These are phyloP conservation scores for Citrus mangshanensis DNA, from an alignment of 345 rosid species.

Conservation along the genomic window DNA sequence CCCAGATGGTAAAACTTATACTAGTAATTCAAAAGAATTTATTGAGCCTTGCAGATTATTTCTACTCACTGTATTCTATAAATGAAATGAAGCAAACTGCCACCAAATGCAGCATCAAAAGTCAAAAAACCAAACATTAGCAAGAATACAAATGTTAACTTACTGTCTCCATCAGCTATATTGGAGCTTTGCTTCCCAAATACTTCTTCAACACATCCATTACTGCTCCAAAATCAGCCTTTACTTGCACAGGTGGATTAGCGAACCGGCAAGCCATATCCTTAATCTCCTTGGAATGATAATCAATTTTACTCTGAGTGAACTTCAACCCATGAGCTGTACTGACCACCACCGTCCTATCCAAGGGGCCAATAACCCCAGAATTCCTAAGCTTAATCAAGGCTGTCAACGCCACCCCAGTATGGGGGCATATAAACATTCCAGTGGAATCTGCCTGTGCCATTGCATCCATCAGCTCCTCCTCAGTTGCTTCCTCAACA, in stretches of 20 bases:
- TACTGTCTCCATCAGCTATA: conserved; percentile 11
- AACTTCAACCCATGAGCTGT: conserved; percentile 95
- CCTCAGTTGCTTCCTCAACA: conserved; percentile 89
- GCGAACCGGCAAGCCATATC: conserved; percentile 82
- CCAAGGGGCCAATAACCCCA: conserved; percentile 65
- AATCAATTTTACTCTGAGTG: conserved; percentile 77
- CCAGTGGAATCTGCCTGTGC: conserved; percentile 92
- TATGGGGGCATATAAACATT: conserved; percentile 93
- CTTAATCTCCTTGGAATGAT: conserved; percentile 65
- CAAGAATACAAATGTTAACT: conserved; percentile 13
- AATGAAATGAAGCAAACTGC: background rate
- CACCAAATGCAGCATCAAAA: background rate
- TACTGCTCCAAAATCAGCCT: conserved; percentile 77
- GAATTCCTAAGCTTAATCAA: conserved; percentile 72
- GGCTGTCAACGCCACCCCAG: conserved; percentile 88
- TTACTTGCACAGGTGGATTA: conserved; percentile 74
- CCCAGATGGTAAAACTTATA: background rate
- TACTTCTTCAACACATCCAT: conserved; percentile 76
- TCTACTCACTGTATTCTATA: background rate
- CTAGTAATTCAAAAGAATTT: background rate
- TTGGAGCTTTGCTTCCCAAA: conserved; percentile 44
- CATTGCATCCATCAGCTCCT: conserved; percentile 94
- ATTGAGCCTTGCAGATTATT: background rate
- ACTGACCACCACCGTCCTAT: conserved; percentile 81
- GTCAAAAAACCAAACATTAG: conserved; percentile 8